A percentile compares a stretch with the other conserved stretches of the same genome.
Conservation (phyloP, 768 basidiomycete species). For the Hortiboletus flavorubellus region DNA sequence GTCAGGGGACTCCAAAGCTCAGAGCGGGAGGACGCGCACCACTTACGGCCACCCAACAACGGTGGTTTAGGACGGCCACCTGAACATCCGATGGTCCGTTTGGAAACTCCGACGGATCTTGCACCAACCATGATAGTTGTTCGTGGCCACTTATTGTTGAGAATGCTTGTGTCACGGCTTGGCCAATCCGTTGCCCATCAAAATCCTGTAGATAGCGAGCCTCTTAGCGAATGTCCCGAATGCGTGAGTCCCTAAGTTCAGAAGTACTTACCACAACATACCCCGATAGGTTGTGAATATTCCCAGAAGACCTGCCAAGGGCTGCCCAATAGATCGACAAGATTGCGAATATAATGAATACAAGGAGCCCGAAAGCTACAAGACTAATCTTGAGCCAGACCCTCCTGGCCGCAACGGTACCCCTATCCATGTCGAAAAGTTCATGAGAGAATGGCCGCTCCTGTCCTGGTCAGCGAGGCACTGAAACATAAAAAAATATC, state of each 20-base stretch:
- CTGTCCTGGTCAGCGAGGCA: conserved; percentile 12
- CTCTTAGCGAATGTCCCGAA: background rate
- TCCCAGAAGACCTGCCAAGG: conserved; percentile 41
- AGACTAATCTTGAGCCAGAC: conserved; percentile 42
- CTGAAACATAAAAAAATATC: background rate
- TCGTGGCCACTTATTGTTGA: conserved; percentile 26
- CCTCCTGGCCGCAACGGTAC: conserved; percentile 31
- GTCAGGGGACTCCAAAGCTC: background rate
- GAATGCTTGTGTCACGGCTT: conserved; percentile 40
- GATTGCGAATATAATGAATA: conserved; percentile 45
- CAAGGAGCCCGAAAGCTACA: conserved; percentile 33
- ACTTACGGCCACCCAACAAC: conserved; percentile 52
- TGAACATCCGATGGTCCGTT: conserved; percentile 42
- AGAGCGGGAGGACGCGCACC: conserved; percentile 36
- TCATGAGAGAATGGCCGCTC: conserved; percentile 30
- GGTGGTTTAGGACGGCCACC: conserved; percentile 45
- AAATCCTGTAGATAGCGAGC: conserved; percentile 44
- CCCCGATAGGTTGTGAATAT: conserved; percentile 43
- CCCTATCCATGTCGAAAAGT: conserved; percentile 28
- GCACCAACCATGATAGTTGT: conserved; percentile 45
- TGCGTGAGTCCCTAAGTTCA: background rate
- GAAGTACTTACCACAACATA: conserved; percentile 51
- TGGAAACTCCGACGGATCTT: conserved; percentile 43
- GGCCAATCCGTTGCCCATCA: conserved; percentile 53
- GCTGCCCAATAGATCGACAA: conserved; percentile 63